Conservation (phyloP, 2,329 filamentous ascomycete species). For the Fusarium hainanense region DNA sequence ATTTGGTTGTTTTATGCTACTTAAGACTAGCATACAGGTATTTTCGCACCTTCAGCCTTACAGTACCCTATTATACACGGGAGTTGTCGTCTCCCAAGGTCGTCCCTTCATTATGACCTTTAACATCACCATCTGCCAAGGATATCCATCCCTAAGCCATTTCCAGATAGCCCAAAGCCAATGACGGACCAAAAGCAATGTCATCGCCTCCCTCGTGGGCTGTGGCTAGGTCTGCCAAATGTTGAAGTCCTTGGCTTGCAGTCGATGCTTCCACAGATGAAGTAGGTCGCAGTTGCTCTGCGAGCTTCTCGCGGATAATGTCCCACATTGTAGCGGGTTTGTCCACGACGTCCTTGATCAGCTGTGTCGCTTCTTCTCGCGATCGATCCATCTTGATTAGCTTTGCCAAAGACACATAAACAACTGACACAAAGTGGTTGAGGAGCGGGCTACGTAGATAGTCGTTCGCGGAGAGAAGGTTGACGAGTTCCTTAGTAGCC, state of each 20-base stretch:
- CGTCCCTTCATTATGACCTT: not conserved
- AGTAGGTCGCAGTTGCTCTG: conserved; percentile 50
- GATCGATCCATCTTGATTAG: conserved; percentile 66
- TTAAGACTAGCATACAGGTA: not conserved
- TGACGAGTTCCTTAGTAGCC: conserved; percentile 68
- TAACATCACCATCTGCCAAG: not conserved
- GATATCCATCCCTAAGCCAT: conserved; percentile 36
- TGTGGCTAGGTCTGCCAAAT: conserved; percentile 68
- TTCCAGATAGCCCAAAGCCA: conserved; percentile 53
- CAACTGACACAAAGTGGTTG: conserved; percentile 73
- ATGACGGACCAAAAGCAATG: conserved; percentile 48
- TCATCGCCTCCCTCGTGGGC: conserved; percentile 53
- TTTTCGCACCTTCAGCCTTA: not conserved
- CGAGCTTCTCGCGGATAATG: conserved; percentile 60
- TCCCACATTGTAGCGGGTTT: conserved; percentile 68
- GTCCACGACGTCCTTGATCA: conserved; percentile 68
- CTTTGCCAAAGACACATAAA: conserved; percentile 69
- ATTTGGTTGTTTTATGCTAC: not conserved
- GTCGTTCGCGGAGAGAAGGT: conserved; percentile 66
- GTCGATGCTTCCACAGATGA: conserved; percentile 52
- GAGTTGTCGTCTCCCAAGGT: not conserved
- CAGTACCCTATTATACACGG: not conserved
- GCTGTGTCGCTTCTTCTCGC: conserved; percentile 65
- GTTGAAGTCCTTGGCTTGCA: conserved; percentile 67
- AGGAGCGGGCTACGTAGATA: conserved; percentile 71